Conservation (phyloP, 495 filamentous ascomycete species). For the Annulohypoxylon bovei region DNA sequence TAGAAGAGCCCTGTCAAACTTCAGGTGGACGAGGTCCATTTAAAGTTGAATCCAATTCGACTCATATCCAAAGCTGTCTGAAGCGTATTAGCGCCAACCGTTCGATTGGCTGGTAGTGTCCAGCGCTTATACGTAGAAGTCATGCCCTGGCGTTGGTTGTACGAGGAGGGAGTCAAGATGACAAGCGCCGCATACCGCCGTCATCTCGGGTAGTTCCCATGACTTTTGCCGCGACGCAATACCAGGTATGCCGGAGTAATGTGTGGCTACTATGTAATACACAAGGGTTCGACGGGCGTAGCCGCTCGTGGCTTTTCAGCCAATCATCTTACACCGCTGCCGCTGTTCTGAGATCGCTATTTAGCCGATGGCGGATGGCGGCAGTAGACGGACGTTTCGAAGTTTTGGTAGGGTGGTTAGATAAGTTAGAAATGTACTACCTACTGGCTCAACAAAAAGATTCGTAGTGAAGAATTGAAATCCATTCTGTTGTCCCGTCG, state of each 20-base stretch:
- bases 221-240: not conserved
- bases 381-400: conserved; percentile 3
- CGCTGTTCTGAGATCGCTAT: conserved; percentile 20
- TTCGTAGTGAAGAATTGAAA: no score
- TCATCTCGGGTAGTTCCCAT: not conserved
- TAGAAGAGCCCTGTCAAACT: conserved; percentile 13
- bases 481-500: no score
- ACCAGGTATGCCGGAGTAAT: not conserved
- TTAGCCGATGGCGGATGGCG: conserved; percentile 7
- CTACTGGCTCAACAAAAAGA: not conserved
- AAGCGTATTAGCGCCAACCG: conserved; percentile 23
- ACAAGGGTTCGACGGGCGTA: conserved; percentile 4
- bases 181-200: not conserved
- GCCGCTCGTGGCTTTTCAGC: conserved; percentile 28
- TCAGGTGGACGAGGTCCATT: conserved; percentile 21
- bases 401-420: not conserved
- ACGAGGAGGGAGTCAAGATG: conserved; percentile 8
- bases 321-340: conserved; percentile 35
- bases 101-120: conserved; percentile 23
- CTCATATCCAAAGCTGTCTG: conserved; percentile 11
- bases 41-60: conserved; percentile 24
- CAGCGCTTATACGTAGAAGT: conserved; percentile 25
- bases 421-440: not conserved
- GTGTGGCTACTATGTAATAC: conserved; percentile 10
- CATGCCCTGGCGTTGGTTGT: conserved; percentile 9